Conservation (phyloP, 768 basidiomycete genomes). For the Panaeolus cyanescens region DNA sequence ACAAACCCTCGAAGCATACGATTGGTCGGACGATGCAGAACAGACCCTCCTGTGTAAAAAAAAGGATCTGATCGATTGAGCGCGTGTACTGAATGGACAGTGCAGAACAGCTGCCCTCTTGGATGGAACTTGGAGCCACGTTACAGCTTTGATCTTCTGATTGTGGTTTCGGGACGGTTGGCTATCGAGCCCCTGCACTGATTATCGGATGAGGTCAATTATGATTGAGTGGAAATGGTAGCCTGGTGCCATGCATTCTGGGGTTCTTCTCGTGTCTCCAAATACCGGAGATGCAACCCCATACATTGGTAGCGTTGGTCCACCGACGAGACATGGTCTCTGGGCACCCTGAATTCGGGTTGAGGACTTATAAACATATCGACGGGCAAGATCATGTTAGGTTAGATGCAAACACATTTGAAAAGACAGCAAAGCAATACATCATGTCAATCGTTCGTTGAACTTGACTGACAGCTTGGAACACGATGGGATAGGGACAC, state of each 20-base stretch:
- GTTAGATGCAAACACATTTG: neutral
- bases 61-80: conserved; percentile 1
- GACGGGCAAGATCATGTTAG: neutral
- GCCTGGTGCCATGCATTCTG: conserved; percentile 2
- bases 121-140: neutral
- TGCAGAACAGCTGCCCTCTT: neutral
- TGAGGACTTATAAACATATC: neutral
- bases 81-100: neutral
- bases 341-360: neutral
- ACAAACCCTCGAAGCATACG: neutral
- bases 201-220: neutral
- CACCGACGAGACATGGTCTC: neutral
- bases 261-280: neutral
- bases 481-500: neutral
- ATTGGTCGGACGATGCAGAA: neutral
- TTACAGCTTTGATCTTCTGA: neutral
- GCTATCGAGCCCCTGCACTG: neutral
- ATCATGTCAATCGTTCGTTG: conserved; percentile 2
- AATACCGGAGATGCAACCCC: neutral
- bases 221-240: neutral
- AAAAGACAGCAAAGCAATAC: neutral
- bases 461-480: neutral
- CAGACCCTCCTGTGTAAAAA: neutral
- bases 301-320: neutral
- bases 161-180: neutral